phyloP scores from a whole-genome alignment of 805 yeast species.

The Metschnikowia kunwiensis region DNA sequence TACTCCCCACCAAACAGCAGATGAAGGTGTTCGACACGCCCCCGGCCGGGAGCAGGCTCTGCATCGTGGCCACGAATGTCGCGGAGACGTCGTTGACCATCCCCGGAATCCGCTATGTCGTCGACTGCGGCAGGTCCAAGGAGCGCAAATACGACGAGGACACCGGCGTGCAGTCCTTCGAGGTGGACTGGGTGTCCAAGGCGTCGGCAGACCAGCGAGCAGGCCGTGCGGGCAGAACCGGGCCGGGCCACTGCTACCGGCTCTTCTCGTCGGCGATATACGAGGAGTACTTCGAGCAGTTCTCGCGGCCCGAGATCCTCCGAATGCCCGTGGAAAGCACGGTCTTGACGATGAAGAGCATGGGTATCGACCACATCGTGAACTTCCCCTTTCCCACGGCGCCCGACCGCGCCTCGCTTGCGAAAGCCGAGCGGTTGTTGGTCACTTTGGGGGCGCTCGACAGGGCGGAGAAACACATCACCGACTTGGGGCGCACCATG shows the following conservation, averaged over 20 bases:
- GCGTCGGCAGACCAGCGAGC: constrained; percentile 95
- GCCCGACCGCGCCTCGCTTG: constrained; percentile 62
- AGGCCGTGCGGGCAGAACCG: constrained; percentile 98
- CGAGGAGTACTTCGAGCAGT: constrained; percentile 80
- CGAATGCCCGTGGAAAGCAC: constrained; percentile 97
- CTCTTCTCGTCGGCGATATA: constrained; percentile 90
- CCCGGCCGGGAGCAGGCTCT: constrained; percentile 80
- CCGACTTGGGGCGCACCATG: constrained; percentile 82
- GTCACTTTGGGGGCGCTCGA: constrained; percentile 76
- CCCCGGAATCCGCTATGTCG: constrained; percentile 91
- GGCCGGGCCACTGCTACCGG: constrained; percentile 96
- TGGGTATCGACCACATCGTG: constrained; percentile 88
- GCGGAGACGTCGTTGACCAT: constrained; percentile 97
- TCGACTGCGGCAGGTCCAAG: constrained; percentile 92
- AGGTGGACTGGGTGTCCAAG: constrained; percentile 86
- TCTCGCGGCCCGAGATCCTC: constrained; percentile 83
- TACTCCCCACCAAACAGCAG: constrained; percentile 92
- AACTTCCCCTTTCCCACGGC: constrained; percentile 98
- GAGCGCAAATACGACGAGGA: constrained; percentile 79
- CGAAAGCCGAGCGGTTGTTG: constrained; percentile 64
- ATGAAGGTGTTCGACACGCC: constrained; percentile 87
- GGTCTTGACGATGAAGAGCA: constrained; percentile 92
- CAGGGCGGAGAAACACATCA: constrained; percentile 49
- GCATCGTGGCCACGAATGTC: constrained; percentile 94
- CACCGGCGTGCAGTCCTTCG: constrained; percentile 90